phyloP scores from a whole-genome alignment of 257 asterid species.

The Schizonepeta tenuifolia region DNA sequence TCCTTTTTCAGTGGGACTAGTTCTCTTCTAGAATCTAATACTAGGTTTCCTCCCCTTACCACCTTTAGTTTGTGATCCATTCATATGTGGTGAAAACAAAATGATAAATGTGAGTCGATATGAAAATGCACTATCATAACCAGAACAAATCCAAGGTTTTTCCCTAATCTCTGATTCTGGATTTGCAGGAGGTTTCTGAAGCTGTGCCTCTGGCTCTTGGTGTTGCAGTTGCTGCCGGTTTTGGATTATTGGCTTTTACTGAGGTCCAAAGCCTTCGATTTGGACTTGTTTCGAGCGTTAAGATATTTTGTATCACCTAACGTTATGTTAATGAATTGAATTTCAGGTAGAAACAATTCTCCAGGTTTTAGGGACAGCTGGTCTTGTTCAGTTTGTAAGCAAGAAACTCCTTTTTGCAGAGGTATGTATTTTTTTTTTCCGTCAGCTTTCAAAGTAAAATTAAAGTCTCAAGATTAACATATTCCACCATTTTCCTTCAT shows the following conservation, averaged over 20 bases:
- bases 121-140: not conserved
- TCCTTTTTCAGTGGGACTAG: too few species aligned
- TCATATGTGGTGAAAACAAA: too few species aligned
- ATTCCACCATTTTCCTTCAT: constrained; percentile 39
- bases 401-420: constrained; percentile 87
- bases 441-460: not conserved
- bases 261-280: constrained; percentile 57
- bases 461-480: not conserved
- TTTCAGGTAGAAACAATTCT: constrained; percentile 87
- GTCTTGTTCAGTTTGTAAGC: constrained; percentile 77
- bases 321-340: constrained; percentile 12
- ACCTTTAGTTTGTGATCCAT: too few species aligned
- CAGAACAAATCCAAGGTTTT: not conserved
- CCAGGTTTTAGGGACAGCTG: constrained; percentile 89
- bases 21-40: too few species aligned
- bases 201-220: constrained; percentile 62
- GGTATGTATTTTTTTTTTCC: constrained; percentile 47
- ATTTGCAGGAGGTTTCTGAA: constrained; percentile 64
- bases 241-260: constrained; percentile 71
- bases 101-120: too few species aligned
- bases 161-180: constrained; percentile 10
- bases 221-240: constrained; percentile 75
- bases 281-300: not conserved
- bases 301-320: constrained; percentile 10
- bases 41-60: too few species aligned